Conservation (phyloP, 441 rosid genomes). For the Pelargonium citronellum region DNA sequence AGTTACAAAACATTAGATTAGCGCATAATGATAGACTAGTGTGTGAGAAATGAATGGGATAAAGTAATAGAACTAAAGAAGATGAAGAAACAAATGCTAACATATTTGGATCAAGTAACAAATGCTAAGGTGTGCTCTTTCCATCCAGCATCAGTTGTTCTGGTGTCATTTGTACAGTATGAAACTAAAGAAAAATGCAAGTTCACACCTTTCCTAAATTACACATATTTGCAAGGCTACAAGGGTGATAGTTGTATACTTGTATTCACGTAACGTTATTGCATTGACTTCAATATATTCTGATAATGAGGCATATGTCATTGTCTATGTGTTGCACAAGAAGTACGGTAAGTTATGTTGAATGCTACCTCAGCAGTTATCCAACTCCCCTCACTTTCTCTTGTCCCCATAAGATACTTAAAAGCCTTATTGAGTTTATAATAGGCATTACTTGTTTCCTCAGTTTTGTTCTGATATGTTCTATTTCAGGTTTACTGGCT, state of each 20-base stretch:
- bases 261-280: neutral
- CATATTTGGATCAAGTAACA: too few species aligned
- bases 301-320: neutral
- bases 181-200: neutral
- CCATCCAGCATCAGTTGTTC: neutral
- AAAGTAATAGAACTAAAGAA: too few species aligned
- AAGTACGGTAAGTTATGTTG: neutral
- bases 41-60: too few species aligned
- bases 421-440: neutral
- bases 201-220: neutral
- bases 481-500: conserved; percentile 83
- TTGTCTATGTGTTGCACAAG: neutral
- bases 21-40: too few species aligned
- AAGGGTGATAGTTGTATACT: neutral
- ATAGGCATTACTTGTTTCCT: conserved; percentile 7
- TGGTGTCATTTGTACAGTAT: neutral
- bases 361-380: neutral
- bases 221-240: too few species aligned
- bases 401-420: neutral
- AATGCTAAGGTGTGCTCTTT: neutral
- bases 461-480: conserved; percentile 12
- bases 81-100: too few species aligned
- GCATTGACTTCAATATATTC: neutral
- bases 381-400: neutral
- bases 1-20: too few species aligned